Base-by-base conservation (phyloP, 768 basidiomycete species). In the Agaricus blazei region DNA sequence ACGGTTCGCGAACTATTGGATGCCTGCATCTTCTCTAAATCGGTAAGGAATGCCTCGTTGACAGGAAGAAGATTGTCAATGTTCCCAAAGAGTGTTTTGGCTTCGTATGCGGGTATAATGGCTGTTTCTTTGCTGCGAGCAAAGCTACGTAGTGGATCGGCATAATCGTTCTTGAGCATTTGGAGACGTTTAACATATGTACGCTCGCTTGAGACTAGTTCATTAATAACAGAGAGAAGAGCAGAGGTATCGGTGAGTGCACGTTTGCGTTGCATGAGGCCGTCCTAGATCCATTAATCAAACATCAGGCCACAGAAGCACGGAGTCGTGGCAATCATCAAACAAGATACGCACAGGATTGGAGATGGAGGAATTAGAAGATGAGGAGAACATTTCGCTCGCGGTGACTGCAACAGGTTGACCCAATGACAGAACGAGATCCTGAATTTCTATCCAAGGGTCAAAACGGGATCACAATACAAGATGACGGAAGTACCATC, bases 11-110 rank as follows among this genome's bases (percentile, higher is more conserved):
- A 65, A 48, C 83, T 85, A 60, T 80, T 80, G n/a, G 81, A 81
- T 4, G 74, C 74, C 36, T 84, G 59, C 84, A 93, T 88, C 68
- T 79, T 82, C 67, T 95, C 92, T 34, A 99, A 73, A 64, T 95
- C 91, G 1, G 71, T 67, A 37, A 98, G 72, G 67, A 98, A 95
- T 0, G 85, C 83, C 63, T 92, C 88, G 63, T 98, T 93, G n/a
- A 92, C 89, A 1, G 86, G 86, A 3, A 98, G 69, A 23, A 99
- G 78, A 50, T 82, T 85, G 68, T 98, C 95, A 49, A 98, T 80
- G 70, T 99, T 98, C 52, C 91, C 92, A 62, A 99, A 98, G 24
- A 99, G 78, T 1, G 84, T 90, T 60, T 90, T 94, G 34, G 95
- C 95, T 67, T 98, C 90, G 67, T 96, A 98, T 23, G 83, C 71